A percentile compares a stretch with the other conserved stretches of the same genome.
These are phyloP conservation scores for Dipodascopsis uninucleata DNA, from an alignment of 805 yeast species.

Conservation along the genomic window DNA sequence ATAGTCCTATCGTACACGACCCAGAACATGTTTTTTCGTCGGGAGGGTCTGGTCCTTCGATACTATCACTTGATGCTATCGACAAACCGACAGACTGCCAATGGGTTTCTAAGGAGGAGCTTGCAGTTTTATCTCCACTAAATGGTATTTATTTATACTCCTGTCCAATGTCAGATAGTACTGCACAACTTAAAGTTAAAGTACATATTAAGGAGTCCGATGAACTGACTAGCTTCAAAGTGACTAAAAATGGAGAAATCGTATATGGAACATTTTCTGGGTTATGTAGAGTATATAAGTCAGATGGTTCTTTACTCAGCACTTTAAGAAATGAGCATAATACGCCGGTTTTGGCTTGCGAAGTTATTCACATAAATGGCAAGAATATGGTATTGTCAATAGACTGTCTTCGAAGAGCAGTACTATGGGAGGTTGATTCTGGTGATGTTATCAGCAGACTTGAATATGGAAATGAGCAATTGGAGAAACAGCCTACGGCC, in stretches of 20 bases:
- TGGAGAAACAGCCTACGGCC: neutral
- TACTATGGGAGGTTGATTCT: conserved; percentile 8
- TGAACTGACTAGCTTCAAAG: neutral
- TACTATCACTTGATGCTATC: too few species aligned
- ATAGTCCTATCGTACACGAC: too few species aligned
- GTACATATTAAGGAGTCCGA: neutral
- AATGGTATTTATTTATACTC: too few species aligned
- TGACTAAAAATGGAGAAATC: too few species aligned
- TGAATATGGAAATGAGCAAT: neutral
- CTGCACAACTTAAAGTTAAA: too few species aligned
- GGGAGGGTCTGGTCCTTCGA: too few species aligned
- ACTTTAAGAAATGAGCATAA: conserved; percentile 2
- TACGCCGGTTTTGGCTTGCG: conserved; percentile 16
- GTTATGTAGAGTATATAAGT: conserved; percentile 6
- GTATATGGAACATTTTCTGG: conserved; percentile 19
- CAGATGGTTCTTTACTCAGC: conserved; percentile 2
- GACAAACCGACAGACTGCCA: too few species aligned
- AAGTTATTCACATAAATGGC: conserved; percentile 27
- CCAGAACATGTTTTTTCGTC: too few species aligned
- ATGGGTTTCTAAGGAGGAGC: too few species aligned
- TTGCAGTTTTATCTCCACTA: too few species aligned
- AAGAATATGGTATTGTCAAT: conserved; percentile 8
- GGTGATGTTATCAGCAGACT: neutral
- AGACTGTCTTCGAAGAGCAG: conserved; percentile 22
- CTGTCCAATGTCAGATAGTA: too few species aligned